Evolutionary conservation across 768 basidiomycete genomes (phyloP), one percentile per base, ranked within the genome.

Genomic region (Leccinellum albellum): DNA sequence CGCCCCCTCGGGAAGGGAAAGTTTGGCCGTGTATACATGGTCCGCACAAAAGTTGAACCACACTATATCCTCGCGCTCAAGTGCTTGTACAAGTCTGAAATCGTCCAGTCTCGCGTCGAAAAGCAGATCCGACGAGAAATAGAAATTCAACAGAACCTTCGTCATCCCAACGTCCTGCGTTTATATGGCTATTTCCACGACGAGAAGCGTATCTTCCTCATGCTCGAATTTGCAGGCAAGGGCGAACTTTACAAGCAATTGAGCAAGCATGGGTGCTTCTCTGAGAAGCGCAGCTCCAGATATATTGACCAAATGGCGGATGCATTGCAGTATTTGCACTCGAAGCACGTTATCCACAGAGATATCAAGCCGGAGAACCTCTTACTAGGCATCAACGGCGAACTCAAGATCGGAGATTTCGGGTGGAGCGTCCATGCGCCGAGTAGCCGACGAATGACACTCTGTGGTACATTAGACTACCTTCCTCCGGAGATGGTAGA

Each of bases 351-450:
- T 67, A 99, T 98, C 51, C 97, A 99, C 72, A 85, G 97, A 31
- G 97, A 99, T 66, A 99, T 99, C 76, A 99, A 99, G 73, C 97
- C 97, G 0, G 96, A 99, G 76, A 99, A 99, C 71, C 74, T 99
- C 50, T 80, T 99, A 31, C 78, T 98, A 13, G 95, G 95, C 12
- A 83, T 98, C 66, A 93, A 94, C 64, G 96, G 96, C 40, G 96
- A 98, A 70, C 78, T 99, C 65, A 98, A 99, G 80, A 96, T 99
- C 59, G 97, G 87, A 3, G 96, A 98, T 73, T 98, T 98, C 72
- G 97, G 97, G 10, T 99, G 97, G 96, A 93, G 89, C 65, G 94
- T 97, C 8, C 96, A 98, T 70, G 96, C 95, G 0, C 96, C 96
- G 0, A 85, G 91, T 1, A 91, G 94, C 68, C 77, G 94, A 46